A percentile compares a stretch with the other conserved stretches of the same genome.
Evolutionary conservation across 495 filamentous ascomycete species (phyloP).

Genomic region (Annulohypoxylon bovei): DNA sequence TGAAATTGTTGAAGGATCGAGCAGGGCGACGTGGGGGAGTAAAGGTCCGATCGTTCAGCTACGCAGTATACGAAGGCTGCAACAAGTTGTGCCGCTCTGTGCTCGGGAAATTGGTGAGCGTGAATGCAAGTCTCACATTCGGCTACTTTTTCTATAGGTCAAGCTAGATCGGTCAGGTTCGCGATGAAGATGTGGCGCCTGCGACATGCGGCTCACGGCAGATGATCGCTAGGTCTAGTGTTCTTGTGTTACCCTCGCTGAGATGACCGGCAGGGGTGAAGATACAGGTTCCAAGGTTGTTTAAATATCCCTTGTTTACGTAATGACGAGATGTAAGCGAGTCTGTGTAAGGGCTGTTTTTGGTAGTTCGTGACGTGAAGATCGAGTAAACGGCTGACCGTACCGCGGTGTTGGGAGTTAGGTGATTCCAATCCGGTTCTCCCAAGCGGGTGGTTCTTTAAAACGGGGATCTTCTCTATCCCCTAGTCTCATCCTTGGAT

Average conservation of each 20-base stretch:
- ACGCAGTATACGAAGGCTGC: background rate
- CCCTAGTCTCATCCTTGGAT: slow-evolving; percentile 16
- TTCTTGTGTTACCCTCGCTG: background rate
- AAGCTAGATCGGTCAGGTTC: slow-evolving; percentile 7
- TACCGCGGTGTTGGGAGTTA: background rate
- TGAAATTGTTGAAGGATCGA: slow-evolving; percentile 11
- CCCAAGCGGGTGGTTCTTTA: slow-evolving; percentile 9
- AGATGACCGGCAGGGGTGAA: slow-evolving; percentile 2
- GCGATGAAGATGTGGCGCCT: slow-evolving; percentile 28
- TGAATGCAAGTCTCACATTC: slow-evolving; percentile 8
- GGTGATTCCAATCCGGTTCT: background rate
- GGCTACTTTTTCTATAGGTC: slow-evolving; percentile 10
- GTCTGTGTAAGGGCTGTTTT: background rate
- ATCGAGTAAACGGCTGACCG: slow-evolving; percentile 4
- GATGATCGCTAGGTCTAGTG: slow-evolving; percentile 27
- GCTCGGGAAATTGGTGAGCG: slow-evolving; percentile 7
- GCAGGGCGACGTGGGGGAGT: background rate
- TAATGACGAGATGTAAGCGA: slow-evolving; percentile 19
- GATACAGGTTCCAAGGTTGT: background rate
- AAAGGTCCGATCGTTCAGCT: slow-evolving; percentile 9
- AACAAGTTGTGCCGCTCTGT: background rate
- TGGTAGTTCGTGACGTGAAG: slow-evolving; percentile 7
- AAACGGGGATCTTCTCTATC: slow-evolving; percentile 13
- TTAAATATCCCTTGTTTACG: slow-evolving; percentile 24
- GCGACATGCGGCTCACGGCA: slow-evolving; percentile 27